phyloP scores from a whole-genome alignment of 2,329 filamentous ascomycete genomes.

The Hypomyces rosellus region DNA sequence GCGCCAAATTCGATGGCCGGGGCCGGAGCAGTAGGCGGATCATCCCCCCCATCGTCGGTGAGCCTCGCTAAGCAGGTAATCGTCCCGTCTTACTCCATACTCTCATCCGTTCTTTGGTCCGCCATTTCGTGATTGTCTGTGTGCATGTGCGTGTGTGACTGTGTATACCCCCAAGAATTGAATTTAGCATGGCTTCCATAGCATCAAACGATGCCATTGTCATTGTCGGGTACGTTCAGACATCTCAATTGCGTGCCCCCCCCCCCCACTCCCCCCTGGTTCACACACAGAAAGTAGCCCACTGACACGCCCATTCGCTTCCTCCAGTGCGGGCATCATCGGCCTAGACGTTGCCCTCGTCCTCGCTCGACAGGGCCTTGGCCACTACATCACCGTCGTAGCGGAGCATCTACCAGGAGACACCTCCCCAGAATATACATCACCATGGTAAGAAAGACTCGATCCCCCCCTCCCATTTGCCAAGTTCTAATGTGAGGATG shows the following conservation, averaged over 20 bases:
- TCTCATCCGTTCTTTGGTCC: too few species aligned
- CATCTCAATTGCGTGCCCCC: too few species aligned
- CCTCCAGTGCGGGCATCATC: conserved; percentile 31
- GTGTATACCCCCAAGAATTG: neutral
- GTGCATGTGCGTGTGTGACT: too few species aligned
- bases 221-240: conserved; percentile 18
- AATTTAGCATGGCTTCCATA: conserved; percentile 2
- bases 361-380: conserved; percentile 28
- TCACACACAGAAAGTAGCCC: neutral
- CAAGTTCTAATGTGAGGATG: neutral
- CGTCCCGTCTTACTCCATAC: too few species aligned
- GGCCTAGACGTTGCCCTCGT: conserved; percentile 33
- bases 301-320: conserved; percentile 1
- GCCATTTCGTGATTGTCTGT: neutral
- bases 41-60: too few species aligned
- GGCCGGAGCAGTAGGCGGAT: too few species aligned
- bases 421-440: conserved; percentile 32
- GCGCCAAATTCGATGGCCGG: too few species aligned
- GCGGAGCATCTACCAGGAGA: conserved; percentile 37
- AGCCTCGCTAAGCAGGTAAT: too few species aligned
- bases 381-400: conserved; percentile 28
- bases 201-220: conserved; percentile 14
- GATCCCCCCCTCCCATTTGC: neutral
- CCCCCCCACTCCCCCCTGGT: neutral
- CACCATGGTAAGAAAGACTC: conserved; percentile 30